Evolutionary conservation across 805 yeast genomes (phyloP).

Genomic region (Candida insectalens): DNA sequence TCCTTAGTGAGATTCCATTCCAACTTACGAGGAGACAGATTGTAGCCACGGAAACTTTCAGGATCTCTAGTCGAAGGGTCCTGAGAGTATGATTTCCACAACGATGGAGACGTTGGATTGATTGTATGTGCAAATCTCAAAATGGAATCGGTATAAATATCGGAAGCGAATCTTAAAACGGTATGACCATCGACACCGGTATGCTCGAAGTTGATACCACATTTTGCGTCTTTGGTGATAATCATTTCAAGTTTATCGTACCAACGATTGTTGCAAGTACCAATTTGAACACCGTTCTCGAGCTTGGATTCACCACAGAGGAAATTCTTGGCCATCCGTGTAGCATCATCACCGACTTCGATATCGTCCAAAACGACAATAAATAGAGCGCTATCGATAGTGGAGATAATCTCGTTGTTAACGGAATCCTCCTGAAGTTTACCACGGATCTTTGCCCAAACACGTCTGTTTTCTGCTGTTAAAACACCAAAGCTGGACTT

Average conservation of each 20-base stretch:
- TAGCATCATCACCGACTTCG: constrained; percentile 45
- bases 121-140: constrained; percentile 78
- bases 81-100: constrained; percentile 52
- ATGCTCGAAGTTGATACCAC: constrained; percentile 89
- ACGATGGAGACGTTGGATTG: constrained; percentile 63
- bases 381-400: constrained; percentile 75
- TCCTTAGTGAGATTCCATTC: constrained; percentile 84
- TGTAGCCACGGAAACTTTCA: constrained; percentile 33
- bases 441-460: constrained; percentile 74
- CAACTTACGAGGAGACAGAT: constrained; percentile 73
- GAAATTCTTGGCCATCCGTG: constrained; percentile 72
- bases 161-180: constrained; percentile 77
- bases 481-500: constrained; percentile 79
- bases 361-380: constrained; percentile 78
- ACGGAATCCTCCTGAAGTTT: constrained; percentile 32
- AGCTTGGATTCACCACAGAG: constrained; percentile 75
- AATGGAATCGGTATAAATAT: constrained; percentile 85
- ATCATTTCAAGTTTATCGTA: constrained; percentile 86
- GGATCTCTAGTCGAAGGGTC: constrained; percentile 34
- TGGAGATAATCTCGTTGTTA: constrained; percentile 62
- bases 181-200: constrained; percentile 97
- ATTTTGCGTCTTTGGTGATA: constrained; percentile 80
- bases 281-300: constrained; percentile 82
- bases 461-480: constrained; percentile 81
- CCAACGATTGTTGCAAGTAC: constrained; percentile 90